Percentiles rank a stretch among this genome's conserved stretches.
Evolutionary conservation across 2,329 filamentous ascomycete genomes (phyloP).

Genomic region (Fusarium sp.): DNA sequence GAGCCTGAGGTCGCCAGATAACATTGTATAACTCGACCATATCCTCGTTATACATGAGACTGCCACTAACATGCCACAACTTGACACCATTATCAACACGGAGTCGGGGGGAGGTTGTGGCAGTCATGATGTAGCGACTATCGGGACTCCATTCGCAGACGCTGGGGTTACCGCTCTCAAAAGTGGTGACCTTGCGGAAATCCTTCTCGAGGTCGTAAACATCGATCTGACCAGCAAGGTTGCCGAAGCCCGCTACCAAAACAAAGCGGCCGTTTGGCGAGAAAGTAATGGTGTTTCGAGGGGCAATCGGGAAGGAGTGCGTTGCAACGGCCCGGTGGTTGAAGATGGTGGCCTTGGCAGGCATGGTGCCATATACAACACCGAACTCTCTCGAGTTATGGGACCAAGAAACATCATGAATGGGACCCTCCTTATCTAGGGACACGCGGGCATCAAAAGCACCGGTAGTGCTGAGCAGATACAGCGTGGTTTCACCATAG

Average conservation of each 20-base stretch:
- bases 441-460: slow-evolving; percentile 92
- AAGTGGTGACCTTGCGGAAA: slow-evolving; percentile 90
- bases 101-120: slow-evolving; percentile 94
- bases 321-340: slow-evolving; percentile 85
- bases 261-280: slow-evolving; percentile 94
- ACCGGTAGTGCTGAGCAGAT: slow-evolving; percentile 91
- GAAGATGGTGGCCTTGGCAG: slow-evolving; percentile 99
- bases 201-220: slow-evolving; percentile 97
- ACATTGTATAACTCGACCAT: slow-evolving; percentile 95
- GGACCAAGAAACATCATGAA: slow-evolving; percentile 98
- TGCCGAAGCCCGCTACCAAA: slow-evolving; percentile 95
- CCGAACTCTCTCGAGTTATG: slow-evolving; percentile 98
- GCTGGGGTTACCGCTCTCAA: slow-evolving; percentile 95
- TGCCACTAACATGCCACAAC: slow-evolving; percentile 91
- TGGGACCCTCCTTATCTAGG: slow-evolving; percentile 96
- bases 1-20: slow-evolving; percentile 82
- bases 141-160: slow-evolving; percentile 98
- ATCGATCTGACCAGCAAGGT: slow-evolving; percentile 96
- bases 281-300: slow-evolving; percentile 95
- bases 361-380: slow-evolving; percentile 98
- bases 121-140: slow-evolving; percentile 93
- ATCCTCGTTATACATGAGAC: slow-evolving; percentile 94
- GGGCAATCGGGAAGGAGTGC: slow-evolving; percentile 86
- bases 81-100: slow-evolving; percentile 97
- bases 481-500: slow-evolving; percentile 97